These are phyloP conservation scores for Eucalyptus melliodora DNA, from an alignment of 345 rosid species.

Conservation along the genomic window DNA sequence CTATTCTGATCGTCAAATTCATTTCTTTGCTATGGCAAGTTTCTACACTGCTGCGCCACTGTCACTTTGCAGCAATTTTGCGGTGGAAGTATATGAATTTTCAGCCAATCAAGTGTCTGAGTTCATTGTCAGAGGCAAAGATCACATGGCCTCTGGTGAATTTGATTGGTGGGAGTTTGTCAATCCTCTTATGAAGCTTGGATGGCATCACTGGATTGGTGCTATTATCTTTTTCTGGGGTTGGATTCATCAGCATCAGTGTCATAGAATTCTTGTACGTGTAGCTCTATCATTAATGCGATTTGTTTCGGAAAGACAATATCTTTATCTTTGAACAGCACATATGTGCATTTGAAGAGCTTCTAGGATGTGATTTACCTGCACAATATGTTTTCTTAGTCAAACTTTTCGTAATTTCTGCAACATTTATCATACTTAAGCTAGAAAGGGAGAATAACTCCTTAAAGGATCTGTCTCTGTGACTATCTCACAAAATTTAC, in stretches of 20 bases:
- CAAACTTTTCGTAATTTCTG: slow-evolving; percentile 22
- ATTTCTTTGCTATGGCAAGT: slow-evolving; percentile 12
- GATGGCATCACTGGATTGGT: slow-evolving; percentile 49
- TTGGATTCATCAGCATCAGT: slow-evolving; percentile 56
- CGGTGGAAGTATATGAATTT: slow-evolving; percentile 27
- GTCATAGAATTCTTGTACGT: slow-evolving; percentile 60
- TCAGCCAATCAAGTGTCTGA: slow-evolving; percentile 11
- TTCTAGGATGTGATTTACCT: not conserved
- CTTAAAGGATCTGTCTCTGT: not conserved
- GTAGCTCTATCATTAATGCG: not conserved
- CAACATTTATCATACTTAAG: not conserved
- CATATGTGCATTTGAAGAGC: not conserved
- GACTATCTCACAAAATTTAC: not conserved
- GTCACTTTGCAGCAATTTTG: slow-evolving; percentile 38
- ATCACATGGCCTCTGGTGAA: slow-evolving; percentile 6
- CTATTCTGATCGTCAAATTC: not conserved
- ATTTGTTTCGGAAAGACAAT: not conserved
- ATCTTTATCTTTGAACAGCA: not conserved
- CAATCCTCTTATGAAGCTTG: slow-evolving; percentile 29
- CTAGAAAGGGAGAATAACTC: not conserved
- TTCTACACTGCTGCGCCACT: slow-evolving; percentile 49
- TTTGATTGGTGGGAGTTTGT: slow-evolving; percentile 16
- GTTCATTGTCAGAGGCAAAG: slow-evolving; percentile 30
- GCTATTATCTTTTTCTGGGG: slow-evolving; percentile 52
- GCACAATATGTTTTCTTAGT: slow-evolving; percentile 23